Evolutionary conservation across 2,329 filamentous ascomycete genomes (phyloP).

Genomic region (Fusarium torreyae): DNA sequence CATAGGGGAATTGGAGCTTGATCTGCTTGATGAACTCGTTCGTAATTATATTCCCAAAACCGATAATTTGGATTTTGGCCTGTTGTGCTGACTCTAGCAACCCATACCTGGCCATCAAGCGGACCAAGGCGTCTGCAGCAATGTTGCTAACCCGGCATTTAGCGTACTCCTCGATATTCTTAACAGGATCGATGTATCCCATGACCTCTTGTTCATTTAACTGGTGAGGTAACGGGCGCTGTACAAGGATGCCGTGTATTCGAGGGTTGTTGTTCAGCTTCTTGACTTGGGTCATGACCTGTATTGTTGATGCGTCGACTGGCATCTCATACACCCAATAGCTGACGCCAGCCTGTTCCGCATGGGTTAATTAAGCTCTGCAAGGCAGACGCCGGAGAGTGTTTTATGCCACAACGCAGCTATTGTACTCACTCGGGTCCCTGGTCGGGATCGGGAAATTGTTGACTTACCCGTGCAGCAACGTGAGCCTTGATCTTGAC

Average conservation of each 20-base stretch:
- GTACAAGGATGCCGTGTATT: slow-evolving; percentile 10
- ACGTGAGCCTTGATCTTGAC: slow-evolving; percentile 11
- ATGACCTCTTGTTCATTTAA: background rate
- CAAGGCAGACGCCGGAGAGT: background rate
- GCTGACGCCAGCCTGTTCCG: background rate
- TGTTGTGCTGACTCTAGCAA: background rate
- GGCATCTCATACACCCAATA: slow-evolving; percentile 18
- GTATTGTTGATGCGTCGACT: background rate
- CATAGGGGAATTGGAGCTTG: background rate
- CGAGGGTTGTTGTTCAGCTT: slow-evolving; percentile 3
- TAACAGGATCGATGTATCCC: background rate
- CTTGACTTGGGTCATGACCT: slow-evolving; percentile 1
- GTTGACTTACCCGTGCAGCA: slow-evolving; percentile 7
- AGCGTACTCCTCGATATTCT: slow-evolving; percentile 7
- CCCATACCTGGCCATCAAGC: background rate
- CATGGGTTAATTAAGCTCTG: background rate
- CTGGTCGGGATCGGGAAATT: background rate
- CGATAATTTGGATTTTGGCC: background rate
- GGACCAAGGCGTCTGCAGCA: slow-evolving; percentile 4
- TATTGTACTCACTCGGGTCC: background rate
- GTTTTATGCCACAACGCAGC: background rate
- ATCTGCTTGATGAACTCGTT: slow-evolving; percentile 3
- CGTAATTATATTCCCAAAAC: slow-evolving; percentile 1
- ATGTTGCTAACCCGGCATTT: background rate
- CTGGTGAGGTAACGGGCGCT: slow-evolving; percentile 2